phyloP scores from a whole-genome alignment of 2,329 filamentous ascomycete genomes.

The Thyridium curvatum region DNA sequence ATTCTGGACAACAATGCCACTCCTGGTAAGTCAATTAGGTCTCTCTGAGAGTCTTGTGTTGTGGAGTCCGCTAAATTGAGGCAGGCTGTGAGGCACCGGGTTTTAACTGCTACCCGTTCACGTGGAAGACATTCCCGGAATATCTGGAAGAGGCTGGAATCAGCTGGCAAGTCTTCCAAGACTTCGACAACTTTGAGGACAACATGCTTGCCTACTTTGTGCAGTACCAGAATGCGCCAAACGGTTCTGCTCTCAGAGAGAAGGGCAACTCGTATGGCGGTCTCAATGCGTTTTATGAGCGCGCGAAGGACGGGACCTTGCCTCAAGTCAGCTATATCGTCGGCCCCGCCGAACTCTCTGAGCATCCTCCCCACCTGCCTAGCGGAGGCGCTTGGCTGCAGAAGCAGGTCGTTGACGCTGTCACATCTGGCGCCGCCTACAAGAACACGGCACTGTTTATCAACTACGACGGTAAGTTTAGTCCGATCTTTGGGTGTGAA shows the following conservation, averaged over 20 bases:
- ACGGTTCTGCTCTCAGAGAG: constrained; percentile 24
- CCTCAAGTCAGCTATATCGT: constrained; percentile 40
- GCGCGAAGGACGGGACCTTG: constrained; percentile 36
- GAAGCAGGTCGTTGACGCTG: constrained; percentile 42
- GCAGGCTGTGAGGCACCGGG: constrained; percentile 26
- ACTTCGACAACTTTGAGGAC: constrained; percentile 37
- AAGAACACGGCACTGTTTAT: constrained; percentile 39
- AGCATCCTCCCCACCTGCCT: constrained; percentile 46
- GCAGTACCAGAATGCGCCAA: constrained; percentile 33
- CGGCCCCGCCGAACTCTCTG: constrained; percentile 41
- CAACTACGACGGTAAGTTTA: constrained; percentile 34
- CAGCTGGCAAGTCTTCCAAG: constrained; percentile 39
- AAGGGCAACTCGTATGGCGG: constrained; percentile 32
- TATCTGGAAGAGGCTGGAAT: constrained; percentile 32
- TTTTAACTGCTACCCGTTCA: constrained; percentile 37
- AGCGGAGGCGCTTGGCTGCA: constrained; percentile 50
- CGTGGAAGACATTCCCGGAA: constrained; percentile 38
- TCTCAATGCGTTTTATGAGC: constrained; percentile 37
- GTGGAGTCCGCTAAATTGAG: too few species aligned
- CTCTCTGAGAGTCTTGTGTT: too few species aligned
- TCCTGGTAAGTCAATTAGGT: constrained; percentile 13
- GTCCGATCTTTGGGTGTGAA: too few species aligned
- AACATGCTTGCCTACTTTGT: constrained; percentile 40
- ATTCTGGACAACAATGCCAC: constrained; percentile 44
- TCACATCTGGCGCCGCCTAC: constrained; percentile 41